phyloP scores from a whole-genome alignment of 2,329 filamentous ascomycete species.

The Xylaria sp. region DNA sequence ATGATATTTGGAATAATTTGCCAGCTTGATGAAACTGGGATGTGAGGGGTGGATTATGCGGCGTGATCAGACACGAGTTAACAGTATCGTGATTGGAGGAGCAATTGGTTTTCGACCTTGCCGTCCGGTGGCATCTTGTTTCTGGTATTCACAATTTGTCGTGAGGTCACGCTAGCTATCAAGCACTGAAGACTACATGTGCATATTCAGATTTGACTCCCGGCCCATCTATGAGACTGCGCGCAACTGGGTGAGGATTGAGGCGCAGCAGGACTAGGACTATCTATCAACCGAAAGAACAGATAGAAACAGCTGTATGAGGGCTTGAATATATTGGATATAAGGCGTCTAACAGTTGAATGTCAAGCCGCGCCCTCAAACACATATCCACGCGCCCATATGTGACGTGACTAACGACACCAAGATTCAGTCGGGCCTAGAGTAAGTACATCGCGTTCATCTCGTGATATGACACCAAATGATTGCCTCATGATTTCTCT shows the following conservation, averaged over 20 bases:
- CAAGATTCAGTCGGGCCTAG: neutral
- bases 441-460: neutral
- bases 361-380: slow-evolving; percentile 7
- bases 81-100: neutral
- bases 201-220: neutral
- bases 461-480: neutral
- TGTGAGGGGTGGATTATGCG: neutral
- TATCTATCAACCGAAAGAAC: neutral
- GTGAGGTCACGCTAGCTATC: neutral
- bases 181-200: neutral
- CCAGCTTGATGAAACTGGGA: slow-evolving; percentile 48
- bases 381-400: neutral
- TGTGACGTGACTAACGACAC: neutral
- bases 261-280: neutral
- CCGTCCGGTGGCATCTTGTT: neutral
- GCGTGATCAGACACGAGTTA: neutral
- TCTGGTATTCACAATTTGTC: too few relatives aligned
- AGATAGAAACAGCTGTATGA: neutral
- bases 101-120: neutral
- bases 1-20: slow-evolving; percentile 50
- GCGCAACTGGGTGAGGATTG: neutral
- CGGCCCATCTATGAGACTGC: neutral
- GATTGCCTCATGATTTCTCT: neutral
- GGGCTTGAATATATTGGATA: neutral
- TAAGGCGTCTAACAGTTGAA: slow-evolving; percentile 18